Conservation (phyloP, 2,329 filamentous ascomycete species). For the Sporothrix dimorphospora region DNA sequence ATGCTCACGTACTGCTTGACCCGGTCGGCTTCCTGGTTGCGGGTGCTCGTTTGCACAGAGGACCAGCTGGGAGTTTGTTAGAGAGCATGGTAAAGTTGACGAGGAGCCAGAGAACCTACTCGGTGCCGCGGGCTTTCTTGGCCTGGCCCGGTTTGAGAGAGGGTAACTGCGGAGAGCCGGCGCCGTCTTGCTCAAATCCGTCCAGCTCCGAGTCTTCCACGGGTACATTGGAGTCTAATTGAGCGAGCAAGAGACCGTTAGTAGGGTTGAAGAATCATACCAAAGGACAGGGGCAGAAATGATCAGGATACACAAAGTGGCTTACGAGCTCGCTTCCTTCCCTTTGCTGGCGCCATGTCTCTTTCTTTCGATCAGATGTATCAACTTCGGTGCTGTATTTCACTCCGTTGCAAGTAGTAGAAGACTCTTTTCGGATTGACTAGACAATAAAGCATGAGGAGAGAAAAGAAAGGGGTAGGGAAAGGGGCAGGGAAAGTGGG, state of each 20-base stretch:
- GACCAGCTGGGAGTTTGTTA: conserved; percentile 22
- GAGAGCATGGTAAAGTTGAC: neutral
- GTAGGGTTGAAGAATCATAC: no score
- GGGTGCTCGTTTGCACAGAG: conserved; percentile 27
- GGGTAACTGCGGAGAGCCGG: neutral
- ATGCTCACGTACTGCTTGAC: conserved; percentile 30
- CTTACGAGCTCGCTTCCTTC: conserved; percentile 28
- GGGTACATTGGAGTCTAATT: neutral
- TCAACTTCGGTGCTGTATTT: neutral
- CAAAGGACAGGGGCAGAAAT: neutral
- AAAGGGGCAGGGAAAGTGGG: neutral
- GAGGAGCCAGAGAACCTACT: neutral
- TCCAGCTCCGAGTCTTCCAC: conserved; percentile 14
- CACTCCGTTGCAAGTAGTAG: no score
- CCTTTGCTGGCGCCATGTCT: conserved; percentile 23
- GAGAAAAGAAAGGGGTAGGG: neutral
- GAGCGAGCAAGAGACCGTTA: neutral
- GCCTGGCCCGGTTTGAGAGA: neutral
- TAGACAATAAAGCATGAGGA: no score
- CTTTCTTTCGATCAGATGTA: neutral
- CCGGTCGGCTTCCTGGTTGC: conserved; percentile 31
- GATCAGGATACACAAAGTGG: neutral
- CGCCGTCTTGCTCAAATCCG: neutral
- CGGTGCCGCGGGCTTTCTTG: neutral
- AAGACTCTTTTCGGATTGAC: no score